phyloP scores from a whole-genome alignment of 148 eudicot species.

The Salicornia ramosissima region DNA sequence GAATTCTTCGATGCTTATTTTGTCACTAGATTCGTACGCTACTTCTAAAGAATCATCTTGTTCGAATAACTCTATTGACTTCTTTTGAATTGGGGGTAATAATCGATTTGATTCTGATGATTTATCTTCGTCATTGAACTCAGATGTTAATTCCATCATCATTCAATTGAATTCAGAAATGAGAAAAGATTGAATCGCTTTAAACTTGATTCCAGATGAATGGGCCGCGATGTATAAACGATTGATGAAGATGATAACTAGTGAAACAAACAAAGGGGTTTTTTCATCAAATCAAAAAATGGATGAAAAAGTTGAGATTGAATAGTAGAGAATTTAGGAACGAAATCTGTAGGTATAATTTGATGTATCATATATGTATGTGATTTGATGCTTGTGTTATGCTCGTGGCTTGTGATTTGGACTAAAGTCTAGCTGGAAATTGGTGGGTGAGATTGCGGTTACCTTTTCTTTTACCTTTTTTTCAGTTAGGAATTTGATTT shows the following conservation, averaged over 20 bases:
- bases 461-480: too few species aligned
- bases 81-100: slow-evolving; percentile 17
- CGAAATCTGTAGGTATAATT: too few species aligned
- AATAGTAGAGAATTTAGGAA: background rate
- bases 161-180: background rate
- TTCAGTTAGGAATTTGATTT: too few species aligned
- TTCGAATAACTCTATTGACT: slow-evolving; percentile 10
- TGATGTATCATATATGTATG: background rate
- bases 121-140: slow-evolving; percentile 27
- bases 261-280: background rate
- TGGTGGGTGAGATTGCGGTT: background rate
- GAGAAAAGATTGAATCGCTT: too few species aligned
- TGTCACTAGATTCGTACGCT: slow-evolving; percentile 51
- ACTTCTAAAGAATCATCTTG: slow-evolving; percentile 31
- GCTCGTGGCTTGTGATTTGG: background rate
- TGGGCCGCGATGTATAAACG: too few species aligned
- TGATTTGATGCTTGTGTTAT: background rate
- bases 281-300: too few species aligned
- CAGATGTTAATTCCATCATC: slow-evolving; percentile 12
- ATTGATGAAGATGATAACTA: too few species aligned
- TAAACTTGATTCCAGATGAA: too few species aligned
- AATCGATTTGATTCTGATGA: slow-evolving; percentile 32
- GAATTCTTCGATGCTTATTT: slow-evolving; percentile 37
- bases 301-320: background rate
- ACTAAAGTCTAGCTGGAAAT: background rate